These are phyloP conservation scores for Plenodomus lindquistii DNA, from an alignment of 2,329 filamentous ascomycete genomes.

Conservation along the genomic window DNA sequence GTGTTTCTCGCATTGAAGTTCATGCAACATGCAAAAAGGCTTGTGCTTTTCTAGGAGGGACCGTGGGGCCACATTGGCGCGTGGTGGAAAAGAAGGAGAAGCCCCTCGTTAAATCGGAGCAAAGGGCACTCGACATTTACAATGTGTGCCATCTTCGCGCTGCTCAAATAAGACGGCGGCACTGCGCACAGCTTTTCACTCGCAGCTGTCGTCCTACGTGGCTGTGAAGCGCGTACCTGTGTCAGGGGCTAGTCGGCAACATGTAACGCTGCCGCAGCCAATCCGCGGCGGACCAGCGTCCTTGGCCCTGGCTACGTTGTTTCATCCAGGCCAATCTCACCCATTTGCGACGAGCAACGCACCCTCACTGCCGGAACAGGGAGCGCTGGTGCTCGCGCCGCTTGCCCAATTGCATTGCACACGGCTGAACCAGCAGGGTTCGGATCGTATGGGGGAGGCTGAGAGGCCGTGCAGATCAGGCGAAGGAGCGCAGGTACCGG, in stretches of 20 bases:
- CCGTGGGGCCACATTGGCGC: too few relatives aligned
- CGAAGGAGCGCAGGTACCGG: slow-evolving; percentile 20
- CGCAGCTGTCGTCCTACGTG: slow-evolving; percentile 16
- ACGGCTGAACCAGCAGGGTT: background rate
- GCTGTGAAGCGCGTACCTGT: slow-evolving; percentile 27
- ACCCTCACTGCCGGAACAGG: slow-evolving; percentile 13
- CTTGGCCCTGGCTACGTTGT: slow-evolving; percentile 15
- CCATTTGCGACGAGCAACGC: slow-evolving; percentile 20
- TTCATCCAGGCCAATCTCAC: slow-evolving; percentile 21
- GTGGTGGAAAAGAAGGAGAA: too few relatives aligned
- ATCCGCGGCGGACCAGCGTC: slow-evolving; percentile 10
- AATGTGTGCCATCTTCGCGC: too few relatives aligned
- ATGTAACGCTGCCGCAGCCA: slow-evolving; percentile 17
- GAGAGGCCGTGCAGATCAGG: slow-evolving; percentile 25
- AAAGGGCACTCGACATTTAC: too few relatives aligned
- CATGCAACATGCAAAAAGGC: too few relatives aligned
- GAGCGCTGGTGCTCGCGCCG: slow-evolving; percentile 11
- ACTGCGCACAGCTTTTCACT: too few relatives aligned
- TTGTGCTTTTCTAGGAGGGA: too few relatives aligned
- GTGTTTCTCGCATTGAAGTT: too few relatives aligned
- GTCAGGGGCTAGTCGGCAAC: slow-evolving; percentile 14
- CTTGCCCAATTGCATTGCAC: slow-evolving; percentile 17
- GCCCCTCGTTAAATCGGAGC: too few relatives aligned
- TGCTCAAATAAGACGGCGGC: too few relatives aligned
- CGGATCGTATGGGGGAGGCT: slow-evolving; percentile 1